Conservation (phyloP, 192 early-diverging fungal species). For the Linderina pennispora region DNA sequence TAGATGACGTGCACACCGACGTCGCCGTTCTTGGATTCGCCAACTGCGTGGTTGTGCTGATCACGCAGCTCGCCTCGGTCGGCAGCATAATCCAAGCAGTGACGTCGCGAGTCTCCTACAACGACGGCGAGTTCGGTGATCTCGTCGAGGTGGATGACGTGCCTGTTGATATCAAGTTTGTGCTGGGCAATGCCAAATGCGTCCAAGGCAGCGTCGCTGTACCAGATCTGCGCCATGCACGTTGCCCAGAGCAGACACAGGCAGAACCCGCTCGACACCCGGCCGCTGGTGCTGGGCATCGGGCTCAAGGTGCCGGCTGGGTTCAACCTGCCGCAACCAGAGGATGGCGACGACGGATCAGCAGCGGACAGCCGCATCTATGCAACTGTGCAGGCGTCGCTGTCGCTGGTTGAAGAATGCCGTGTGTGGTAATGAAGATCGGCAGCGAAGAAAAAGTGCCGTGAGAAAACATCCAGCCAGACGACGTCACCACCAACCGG, state of each 20-base stretch:
- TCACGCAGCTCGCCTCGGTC: slow-evolving; percentile 32
- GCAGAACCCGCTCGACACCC: slow-evolving; percentile 12
- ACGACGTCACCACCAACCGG: too few relatives aligned
- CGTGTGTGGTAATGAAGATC: slow-evolving; percentile 9
- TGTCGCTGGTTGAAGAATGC: slow-evolving; percentile 10
- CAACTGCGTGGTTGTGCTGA: slow-evolving; percentile 31
- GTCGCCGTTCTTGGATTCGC: slow-evolving; percentile 36
- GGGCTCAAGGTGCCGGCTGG: slow-evolving; percentile 23
- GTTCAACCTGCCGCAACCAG: slow-evolving; percentile 2
- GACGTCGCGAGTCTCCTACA: slow-evolving; percentile 1
- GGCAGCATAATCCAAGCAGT: slow-evolving; percentile 30
- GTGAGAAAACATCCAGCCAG: too few relatives aligned
- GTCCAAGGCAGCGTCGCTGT: slow-evolving; percentile 18
- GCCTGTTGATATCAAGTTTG: slow-evolving; percentile 31
- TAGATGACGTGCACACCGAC: slow-evolving; percentile 34
- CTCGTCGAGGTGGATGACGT: slow-evolving; percentile 8
- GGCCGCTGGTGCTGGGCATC: slow-evolving; percentile 25
- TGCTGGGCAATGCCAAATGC: slow-evolving; percentile 18
- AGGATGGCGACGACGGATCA: background rate
- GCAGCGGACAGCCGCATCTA: background rate
- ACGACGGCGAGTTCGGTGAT: background rate
- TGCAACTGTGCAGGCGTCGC: background rate
- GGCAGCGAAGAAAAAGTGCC: too few relatives aligned
- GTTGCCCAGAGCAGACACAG: slow-evolving; percentile 18
- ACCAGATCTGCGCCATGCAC: slow-evolving; percentile 29